Base-by-base conservation (phyloP, 306 rosid genomes). In the Glycine tomentella region DNA sequence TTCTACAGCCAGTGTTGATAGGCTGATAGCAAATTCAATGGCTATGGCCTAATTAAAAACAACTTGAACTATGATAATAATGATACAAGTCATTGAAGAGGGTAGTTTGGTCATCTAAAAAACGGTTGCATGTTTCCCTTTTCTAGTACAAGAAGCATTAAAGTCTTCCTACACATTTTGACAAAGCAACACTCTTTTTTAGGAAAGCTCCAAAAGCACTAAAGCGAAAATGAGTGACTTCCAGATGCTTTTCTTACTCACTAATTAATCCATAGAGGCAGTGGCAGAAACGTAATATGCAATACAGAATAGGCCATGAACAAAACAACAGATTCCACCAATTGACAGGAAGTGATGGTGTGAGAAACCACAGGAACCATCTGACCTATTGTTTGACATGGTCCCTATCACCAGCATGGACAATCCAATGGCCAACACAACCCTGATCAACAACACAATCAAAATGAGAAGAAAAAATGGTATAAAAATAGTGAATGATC, bases 311-410 rank as follows among this genome's bases (percentile, higher is more conserved):
- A 93, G 74, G 49, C 81, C 97, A 90, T 95, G 99, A 83, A 93
- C 91, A 80, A 96, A 93, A 74, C 99, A 93, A 69, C 83, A 62
- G 71, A 96, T 92, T 8, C 99, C 99, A 64, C 98, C 99, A n/a
- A 95, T 93, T 9, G 99, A 95, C 44, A 95, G 91, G 65, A 95
- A 91, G 59, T 95, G 99, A 71, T 93, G 96, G 90, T 93, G 98
- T 59, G 97, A 82, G 78, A 95, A 86, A 25, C 99, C 99, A 82
- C 99, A 95, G 1, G 97, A 90, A 34, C 89, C 89, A 9, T 87
- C 84, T 63, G 97, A 84, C 77, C 84, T 93, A 84, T 89, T 87
- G 88, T 95, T 95, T 59, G 97, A 89, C 92, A 90, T 85, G 3
- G 94, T 78, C 64, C 99, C 99, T 64, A 95, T 93, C 81, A 92